Base-by-base conservation (phyloP, 306 rosid species). In the Gynostemma pentaphyllum region DNA sequence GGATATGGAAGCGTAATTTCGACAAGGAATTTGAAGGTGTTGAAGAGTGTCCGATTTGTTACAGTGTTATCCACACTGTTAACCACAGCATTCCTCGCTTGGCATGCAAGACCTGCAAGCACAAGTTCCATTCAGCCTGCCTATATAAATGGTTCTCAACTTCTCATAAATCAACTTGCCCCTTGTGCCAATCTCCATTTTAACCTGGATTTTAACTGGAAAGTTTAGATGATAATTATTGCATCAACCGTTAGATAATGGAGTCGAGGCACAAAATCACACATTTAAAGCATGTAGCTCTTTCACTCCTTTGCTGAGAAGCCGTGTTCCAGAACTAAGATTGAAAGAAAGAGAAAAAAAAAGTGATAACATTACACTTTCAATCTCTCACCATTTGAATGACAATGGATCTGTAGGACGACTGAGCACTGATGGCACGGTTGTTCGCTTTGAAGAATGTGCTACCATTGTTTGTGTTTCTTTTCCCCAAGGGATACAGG, bases 1-100 rank as follows among this genome's bases (percentile, higher is more conserved):
- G 91, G 62, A 88, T 76, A 67, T 92, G 98, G 98, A 92, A 92
- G 85, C 81, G 75, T 71, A 86, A 92, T 76, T 88, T 88, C 46
- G 98, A 92, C 76, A 88, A 92, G 76, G 98, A 92, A 77, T 88
- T 92, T 66, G 98, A 92, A 86, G 98, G 96, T 18, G 87, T 92
- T 54, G 98, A 92, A 81, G 98, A 88, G 81, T 86, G 98, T 74
- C 98, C 98, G 0, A 88, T 92, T 64, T 92, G 98, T 74, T 88
- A 92, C 74, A 92, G 98, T 70, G 95, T 88, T 74, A 88, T 92
- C 62, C 98, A 92, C 76, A 92, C 98, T 14, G 68, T 88, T 46
- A 86, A 92, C 80, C 89, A 86, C 74, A 69, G 95, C 72, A 84
- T 92, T 73, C 98, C 98, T 13, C 87, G 90, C 61, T 96, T 92